A percentile compares a stretch with the other conserved stretches of the same genome.
These are phyloP conservation scores for Paraphaeosphaeria sporulosa DNA, from an alignment of 2,329 filamentous ascomycete species.

Conservation along the genomic window DNA sequence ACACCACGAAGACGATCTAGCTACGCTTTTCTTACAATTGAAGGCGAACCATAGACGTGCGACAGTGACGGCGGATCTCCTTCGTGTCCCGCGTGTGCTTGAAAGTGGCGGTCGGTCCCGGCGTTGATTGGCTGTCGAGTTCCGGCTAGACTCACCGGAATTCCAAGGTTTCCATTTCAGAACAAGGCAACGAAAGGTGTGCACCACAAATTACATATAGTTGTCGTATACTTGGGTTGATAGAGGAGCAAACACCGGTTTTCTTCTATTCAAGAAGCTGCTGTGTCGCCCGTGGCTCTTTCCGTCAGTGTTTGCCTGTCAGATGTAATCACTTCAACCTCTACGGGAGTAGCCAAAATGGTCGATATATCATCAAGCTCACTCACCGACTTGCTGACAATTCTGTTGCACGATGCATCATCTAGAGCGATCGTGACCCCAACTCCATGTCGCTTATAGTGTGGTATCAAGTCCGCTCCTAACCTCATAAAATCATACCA, in stretches of 20 bases:
- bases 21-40: background rate
- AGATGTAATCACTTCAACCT: background rate
- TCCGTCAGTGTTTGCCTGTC: background rate
- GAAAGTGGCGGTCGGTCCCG: background rate
- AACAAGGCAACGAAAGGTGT: constrained; percentile 3
- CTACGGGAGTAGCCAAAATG: background rate
- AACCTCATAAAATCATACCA: no score
- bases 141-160: background rate
- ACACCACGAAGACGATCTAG: background rate
- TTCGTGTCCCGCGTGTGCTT: background rate
- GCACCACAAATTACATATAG: background rate
- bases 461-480: no score
- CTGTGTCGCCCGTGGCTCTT: background rate
- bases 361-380: background rate
- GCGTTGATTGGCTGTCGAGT: background rate
- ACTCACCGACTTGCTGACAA: background rate
- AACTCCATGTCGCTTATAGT: no score
- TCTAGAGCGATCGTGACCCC: no score
- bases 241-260: background rate
- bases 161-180: background rate
- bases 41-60: constrained; percentile 2
- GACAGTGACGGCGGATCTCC: background rate
- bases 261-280: background rate
- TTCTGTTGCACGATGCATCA: background rate
- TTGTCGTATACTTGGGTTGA: background rate